A percentile compares a stretch with the other conserved stretches of the same genome.
phyloP scores from a whole-genome alignment of 768 basidiomycete genomes.

The Rickenella mellea region DNA sequence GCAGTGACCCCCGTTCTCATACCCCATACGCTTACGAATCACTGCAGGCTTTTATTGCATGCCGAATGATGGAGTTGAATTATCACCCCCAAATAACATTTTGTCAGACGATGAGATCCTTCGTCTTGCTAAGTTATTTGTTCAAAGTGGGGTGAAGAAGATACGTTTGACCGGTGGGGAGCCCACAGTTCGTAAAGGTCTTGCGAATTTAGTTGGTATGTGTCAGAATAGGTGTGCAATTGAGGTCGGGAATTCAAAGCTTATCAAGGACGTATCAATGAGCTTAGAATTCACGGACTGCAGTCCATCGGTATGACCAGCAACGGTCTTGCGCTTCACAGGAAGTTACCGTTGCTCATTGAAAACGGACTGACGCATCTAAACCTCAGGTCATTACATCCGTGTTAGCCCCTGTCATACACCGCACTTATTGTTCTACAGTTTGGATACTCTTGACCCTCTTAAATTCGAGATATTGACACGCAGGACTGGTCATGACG shows the following conservation, averaged over 20 bases:
- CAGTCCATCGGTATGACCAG: slow-evolving; percentile 78
- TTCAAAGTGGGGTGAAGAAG: slow-evolving; percentile 75
- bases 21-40: slow-evolving; percentile 6
- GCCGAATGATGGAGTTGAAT: slow-evolving; percentile 71
- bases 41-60: slow-evolving; percentile 81
- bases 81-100: slow-evolving; percentile 60
- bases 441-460: slow-evolving; percentile 78
- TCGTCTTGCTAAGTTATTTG: slow-evolving; percentile 67
- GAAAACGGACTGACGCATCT: slow-evolving; percentile 71
- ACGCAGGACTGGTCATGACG: slow-evolving; percentile 64
- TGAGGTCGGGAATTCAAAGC: slow-evolving; percentile 2
- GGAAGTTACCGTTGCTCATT: slow-evolving; percentile 60
- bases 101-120: slow-evolving; percentile 71
- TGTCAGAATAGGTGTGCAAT: slow-evolving; percentile 4
- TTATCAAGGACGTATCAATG: slow-evolving; percentile 45
- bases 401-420: neutral
- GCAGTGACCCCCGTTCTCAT: slow-evolving; percentile 8
- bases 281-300: slow-evolving; percentile 51
- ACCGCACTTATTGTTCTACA: slow-evolving; percentile 15
- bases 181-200: slow-evolving; percentile 72
- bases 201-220: slow-evolving; percentile 60
- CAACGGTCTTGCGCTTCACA: slow-evolving; percentile 71
- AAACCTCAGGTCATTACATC: slow-evolving; percentile 31
- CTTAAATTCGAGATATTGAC: slow-evolving; percentile 87
- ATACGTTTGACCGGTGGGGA: slow-evolving; percentile 86